Base-by-base conservation (phyloP, 352 stramenopile genomes). In the Peronosclerospora sorghi region DNA sequence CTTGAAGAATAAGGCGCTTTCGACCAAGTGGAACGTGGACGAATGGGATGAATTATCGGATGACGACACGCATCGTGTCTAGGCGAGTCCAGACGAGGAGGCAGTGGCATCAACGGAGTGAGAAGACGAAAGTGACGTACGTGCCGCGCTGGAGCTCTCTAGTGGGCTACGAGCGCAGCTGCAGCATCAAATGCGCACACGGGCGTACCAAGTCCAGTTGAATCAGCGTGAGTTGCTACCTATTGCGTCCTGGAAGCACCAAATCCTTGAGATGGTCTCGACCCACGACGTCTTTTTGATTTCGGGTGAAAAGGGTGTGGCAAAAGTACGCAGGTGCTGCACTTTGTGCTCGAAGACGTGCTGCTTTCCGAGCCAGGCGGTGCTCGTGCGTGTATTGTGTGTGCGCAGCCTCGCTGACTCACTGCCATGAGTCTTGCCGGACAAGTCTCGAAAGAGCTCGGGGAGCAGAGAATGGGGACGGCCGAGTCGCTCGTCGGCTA, bases 321-420 rank as follows among this genome's bases (percentile, higher is more conserved):
- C 12, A 97, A 97, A 45, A 96, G 84, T 41, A 97, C 93, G 2
- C 95, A 98, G 56, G 95, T 99, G 15, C 94, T 94, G 21, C 94
- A 98, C 51, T 98, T 97, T 28, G 72, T 98, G 24, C 68, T 98
- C 1, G 90, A 98, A 50, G 71, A 97, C 18, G 59, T 77, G 48
- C 72, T 96, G 15, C 41, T 81, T n/a, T 50, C 52, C 0, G 53
- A 85, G 4, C 51, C 73, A 30, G 64, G 65, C 13, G 71, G 84
- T 14, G 73, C 73, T 5, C 59, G 65, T 5, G 95, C 94, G 47
- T 81, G 97, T 42, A 97, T 99, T 54, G 64, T 98, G 32, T 96
- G 96, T 46, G 97, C 92, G 12, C 96, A 99, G 56, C 96, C 96
- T 34, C 83, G 96, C 6, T 82, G 95, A 37, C 66, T 99, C 10